A percentile compares a stretch with the other conserved stretches of the same genome.
Evolutionary conservation across 73 alveolate genomes (phyloP).

Genomic region (Paramecium sonneborni): DNA sequence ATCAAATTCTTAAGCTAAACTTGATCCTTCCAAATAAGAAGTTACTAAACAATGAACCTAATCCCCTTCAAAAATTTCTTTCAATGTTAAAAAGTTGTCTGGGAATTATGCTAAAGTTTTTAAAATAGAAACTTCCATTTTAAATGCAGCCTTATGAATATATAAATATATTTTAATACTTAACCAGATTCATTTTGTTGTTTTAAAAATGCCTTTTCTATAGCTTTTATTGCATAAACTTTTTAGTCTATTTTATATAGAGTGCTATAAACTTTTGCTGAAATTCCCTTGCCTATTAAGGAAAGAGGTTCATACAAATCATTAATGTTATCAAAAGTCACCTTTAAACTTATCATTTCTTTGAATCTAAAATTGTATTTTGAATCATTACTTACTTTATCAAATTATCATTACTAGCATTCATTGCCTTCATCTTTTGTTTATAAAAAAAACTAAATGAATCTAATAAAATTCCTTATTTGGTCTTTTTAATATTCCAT

Average conservation of each 20-base stretch:
- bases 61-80: constrained; percentile 37
- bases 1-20: not conserved
- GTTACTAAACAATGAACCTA: not conserved
- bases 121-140: constrained; percentile 2
- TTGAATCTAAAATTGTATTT: not conserved
- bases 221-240: constrained; percentile 29
- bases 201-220: constrained; percentile 10
- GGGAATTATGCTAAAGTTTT: not conserved
- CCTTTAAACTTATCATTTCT: not conserved
- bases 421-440: not conserved
- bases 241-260: not conserved
- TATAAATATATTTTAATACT: not conserved
- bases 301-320: not conserved
- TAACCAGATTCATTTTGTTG: not conserved
- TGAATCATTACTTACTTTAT: not conserved
- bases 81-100: not conserved
- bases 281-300: constrained; percentile 6
- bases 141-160: not conserved
- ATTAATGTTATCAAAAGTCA: not conserved
- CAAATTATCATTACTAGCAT: not conserved
- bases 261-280: constrained; percentile 37
- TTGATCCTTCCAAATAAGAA: not conserved
- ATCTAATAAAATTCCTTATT: not conserved
- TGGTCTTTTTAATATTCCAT: constrained; percentile 5
- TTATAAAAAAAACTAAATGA: constrained; percentile 16